Percentiles rank a stretch among this genome's conserved stretches.
phyloP scores from a whole-genome alignment of 768 basidiomycete genomes.

The Strobilomyces echinocephalus region DNA sequence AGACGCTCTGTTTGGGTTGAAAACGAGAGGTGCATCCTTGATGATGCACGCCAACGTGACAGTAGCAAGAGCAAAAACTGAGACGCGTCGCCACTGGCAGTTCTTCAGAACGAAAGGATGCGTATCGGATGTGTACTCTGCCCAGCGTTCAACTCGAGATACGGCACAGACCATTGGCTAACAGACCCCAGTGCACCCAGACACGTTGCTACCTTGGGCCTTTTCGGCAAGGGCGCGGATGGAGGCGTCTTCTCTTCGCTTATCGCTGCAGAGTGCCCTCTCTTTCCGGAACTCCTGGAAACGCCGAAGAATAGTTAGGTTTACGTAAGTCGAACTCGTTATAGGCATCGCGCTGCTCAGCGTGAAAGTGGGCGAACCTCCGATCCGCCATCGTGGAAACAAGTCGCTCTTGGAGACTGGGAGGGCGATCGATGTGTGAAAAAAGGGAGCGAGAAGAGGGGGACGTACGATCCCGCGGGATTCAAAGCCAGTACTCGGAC shows the following conservation, averaged over 20 bases:
- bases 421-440: too few species aligned
- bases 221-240: not conserved
- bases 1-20: constrained; percentile 67
- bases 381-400: too few species aligned
- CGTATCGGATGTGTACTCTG: constrained; percentile 44
- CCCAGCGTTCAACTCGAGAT: constrained; percentile 48
- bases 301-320: constrained; percentile 53
- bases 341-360: too few species aligned
- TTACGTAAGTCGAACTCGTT: too few species aligned
- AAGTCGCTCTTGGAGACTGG: too few species aligned
- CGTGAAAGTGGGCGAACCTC: too few species aligned
- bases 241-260: constrained; percentile 9
- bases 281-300: constrained; percentile 38
- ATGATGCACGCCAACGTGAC: constrained; percentile 58
- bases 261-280: constrained; percentile 31
- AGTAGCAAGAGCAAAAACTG: constrained; percentile 53
- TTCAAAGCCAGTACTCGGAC: too few species aligned
- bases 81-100: not conserved
- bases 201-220: constrained; percentile 20
- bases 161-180: constrained; percentile 47
- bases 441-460: too few species aligned
- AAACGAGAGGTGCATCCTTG: constrained; percentile 51
- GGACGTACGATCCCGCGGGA: too few species aligned
- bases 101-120: not conserved
- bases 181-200: constrained; percentile 34